Evolutionary conservation across 78 protist genomes (phyloP).

Genomic region (Cyanophora paradoxa): DNA sequence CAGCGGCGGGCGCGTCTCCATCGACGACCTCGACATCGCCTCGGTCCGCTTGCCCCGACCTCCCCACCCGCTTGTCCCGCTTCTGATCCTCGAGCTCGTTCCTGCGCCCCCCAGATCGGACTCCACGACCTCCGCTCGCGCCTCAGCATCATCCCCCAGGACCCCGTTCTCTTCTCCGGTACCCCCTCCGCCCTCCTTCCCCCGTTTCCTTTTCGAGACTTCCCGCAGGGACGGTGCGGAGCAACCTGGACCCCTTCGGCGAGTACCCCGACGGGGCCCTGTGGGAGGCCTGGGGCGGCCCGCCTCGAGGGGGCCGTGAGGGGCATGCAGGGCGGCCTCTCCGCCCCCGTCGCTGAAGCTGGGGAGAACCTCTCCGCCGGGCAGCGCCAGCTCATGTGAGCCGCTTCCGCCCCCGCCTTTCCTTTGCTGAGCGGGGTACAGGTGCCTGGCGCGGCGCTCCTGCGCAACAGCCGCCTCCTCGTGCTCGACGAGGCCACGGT

Average conservation of each 20-base stretch:
- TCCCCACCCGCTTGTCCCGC: too few species aligned
- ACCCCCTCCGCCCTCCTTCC: too few species aligned
- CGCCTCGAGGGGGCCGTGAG: slow-evolving; percentile 45
- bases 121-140: slow-evolving; percentile 44
- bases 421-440: too few species aligned
- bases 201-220: too few species aligned
- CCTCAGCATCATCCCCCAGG: slow-evolving; percentile 71
- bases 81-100: too few species aligned
- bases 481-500: slow-evolving; percentile 88
- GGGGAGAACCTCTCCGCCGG: slow-evolving; percentile 33
- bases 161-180: slow-evolving; percentile 57
- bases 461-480: slow-evolving; percentile 24
- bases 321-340: not conserved
- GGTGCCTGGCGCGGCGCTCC: slow-evolving; percentile 87
- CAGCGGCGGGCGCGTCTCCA: slow-evolving; percentile 37
- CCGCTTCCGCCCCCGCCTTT: too few species aligned
- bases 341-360: slow-evolving; percentile 7
- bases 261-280: not conserved
- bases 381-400: slow-evolving; percentile 38
- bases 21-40: slow-evolving; percentile 52
- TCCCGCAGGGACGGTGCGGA: slow-evolving; percentile 47
- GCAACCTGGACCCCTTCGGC: slow-evolving; percentile 28
- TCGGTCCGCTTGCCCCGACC: too few species aligned
- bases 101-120: not conserved
- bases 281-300: too few species aligned